Percentiles rank a stretch among this genome's conserved stretches.
Conservation (phyloP, 2,329 filamentous ascomycete species). For the Amauroascus niger region DNA sequence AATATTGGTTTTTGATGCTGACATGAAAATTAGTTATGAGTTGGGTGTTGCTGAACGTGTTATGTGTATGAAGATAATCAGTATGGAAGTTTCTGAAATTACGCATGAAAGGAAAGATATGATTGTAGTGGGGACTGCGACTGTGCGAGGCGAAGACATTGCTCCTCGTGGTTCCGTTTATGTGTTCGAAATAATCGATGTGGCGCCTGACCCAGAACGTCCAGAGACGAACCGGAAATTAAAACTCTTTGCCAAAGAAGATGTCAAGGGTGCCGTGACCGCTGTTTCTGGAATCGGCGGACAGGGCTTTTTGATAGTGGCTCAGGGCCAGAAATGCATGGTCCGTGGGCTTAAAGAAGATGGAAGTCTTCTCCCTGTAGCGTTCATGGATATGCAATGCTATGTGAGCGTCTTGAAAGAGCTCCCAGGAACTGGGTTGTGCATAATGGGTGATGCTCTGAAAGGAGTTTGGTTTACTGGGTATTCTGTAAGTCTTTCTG, state of each 20-base stretch:
- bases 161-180: constrained; percentile 76
- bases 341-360: constrained; percentile 93
- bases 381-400: constrained; percentile 95
- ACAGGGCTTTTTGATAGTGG: constrained; percentile 78
- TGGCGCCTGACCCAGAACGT: constrained; percentile 76
- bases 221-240: constrained; percentile 79
- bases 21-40: constrained; percentile 10
- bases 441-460: constrained; percentile 77
- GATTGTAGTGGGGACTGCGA: constrained; percentile 73
- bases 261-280: constrained; percentile 86
- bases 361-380: constrained; percentile 80
- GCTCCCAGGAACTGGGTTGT: constrained; percentile 71
- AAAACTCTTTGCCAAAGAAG: constrained; percentile 78
- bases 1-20: neutral
- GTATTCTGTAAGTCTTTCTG: constrained; percentile 52
- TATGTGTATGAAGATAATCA: constrained; percentile 71
- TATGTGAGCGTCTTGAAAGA: constrained; percentile 81
- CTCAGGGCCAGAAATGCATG: constrained; percentile 96
- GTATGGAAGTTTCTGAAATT: constrained; percentile 80
- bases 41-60: constrained; percentile 57
- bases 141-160: constrained; percentile 82
- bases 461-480: constrained; percentile 95
- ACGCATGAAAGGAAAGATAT: constrained; percentile 78
- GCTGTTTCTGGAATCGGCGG: constrained; percentile 74
- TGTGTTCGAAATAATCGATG: constrained; percentile 82